phyloP scores from a whole-genome alignment of 768 basidiomycete species.

The Lactarius sanguifluus region DNA sequence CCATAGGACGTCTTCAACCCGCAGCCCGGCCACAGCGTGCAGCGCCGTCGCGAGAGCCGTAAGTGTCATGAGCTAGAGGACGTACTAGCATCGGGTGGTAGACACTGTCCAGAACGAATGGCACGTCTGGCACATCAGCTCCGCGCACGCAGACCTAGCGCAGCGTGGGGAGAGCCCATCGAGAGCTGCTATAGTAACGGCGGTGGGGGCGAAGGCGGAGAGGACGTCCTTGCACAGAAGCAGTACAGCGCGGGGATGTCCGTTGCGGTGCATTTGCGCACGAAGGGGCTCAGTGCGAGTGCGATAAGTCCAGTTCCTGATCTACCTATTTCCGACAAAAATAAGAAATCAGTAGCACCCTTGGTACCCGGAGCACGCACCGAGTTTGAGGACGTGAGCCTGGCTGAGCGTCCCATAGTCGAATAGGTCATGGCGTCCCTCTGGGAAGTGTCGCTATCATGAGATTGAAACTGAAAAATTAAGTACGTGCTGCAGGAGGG shows the following conservation, averaged over 20 bases:
- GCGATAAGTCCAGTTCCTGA: too few relatives aligned
- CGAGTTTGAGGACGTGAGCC: constrained; percentile 68
- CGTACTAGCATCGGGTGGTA: not conserved
- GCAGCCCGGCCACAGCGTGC: constrained; percentile 16
- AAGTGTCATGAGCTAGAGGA: too few relatives aligned
- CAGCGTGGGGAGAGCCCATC: constrained; percentile 17
- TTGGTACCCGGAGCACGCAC: constrained; percentile 39
- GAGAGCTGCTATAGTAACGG: constrained; percentile 10
- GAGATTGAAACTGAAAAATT: too few relatives aligned
- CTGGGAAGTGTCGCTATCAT: too few relatives aligned
- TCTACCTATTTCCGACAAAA: not conserved
- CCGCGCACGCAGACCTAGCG: not conserved
- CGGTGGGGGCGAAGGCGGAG: not conserved
- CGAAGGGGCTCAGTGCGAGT: constrained; percentile 21
- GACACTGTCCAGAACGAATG: constrained; percentile 16
- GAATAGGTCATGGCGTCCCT: constrained; percentile 32
- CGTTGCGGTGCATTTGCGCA: constrained; percentile 27
- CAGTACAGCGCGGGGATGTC: constrained; percentile 27
- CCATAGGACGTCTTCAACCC: constrained; percentile 35
- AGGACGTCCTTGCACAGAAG: constrained; percentile 27
- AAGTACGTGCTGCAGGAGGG: too few relatives aligned
- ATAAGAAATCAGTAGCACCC: not conserved
- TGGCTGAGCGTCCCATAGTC: constrained; percentile 42
- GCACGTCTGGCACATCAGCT: not conserved
- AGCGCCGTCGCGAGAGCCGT: not conserved